A percentile compares a stretch with the other conserved stretches of the same genome.
phyloP scores from a whole-genome alignment of 257 asterid species.

The Nicotiana benthamiana region DNA sequence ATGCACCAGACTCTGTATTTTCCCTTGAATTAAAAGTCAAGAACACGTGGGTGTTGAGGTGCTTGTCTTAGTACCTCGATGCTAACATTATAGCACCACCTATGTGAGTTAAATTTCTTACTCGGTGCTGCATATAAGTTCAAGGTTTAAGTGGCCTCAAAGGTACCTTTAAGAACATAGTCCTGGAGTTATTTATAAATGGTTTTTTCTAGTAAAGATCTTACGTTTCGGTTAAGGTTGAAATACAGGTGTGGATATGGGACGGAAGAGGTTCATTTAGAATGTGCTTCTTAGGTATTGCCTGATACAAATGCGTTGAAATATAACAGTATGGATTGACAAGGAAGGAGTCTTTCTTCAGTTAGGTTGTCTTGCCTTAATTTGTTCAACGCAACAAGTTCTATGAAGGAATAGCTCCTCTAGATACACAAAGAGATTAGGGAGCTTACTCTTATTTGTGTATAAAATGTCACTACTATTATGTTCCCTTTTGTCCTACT shows the following conservation, averaged over 20 bases:
- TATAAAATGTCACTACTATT: not conserved
- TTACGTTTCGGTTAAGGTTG: not conserved
- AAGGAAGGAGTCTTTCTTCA: not conserved
- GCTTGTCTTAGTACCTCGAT: not conserved
- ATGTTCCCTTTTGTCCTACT: not conserved
- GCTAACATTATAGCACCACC: not conserved
- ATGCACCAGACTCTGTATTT: no score
- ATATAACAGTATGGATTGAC: not conserved
- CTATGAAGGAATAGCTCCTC: not conserved
- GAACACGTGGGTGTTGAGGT: not conserved
- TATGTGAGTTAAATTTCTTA: not conserved
- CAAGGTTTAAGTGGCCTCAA: not conserved
- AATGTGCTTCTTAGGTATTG: not conserved
- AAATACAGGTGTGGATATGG: not conserved
- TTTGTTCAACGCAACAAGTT: not conserved
- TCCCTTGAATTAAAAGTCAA: no score
- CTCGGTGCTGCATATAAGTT: not conserved
- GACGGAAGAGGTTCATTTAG: not conserved
- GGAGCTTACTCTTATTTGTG: not conserved
- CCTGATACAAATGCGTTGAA: not conserved
- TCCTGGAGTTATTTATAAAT: not conserved
- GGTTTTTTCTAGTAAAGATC: not conserved
- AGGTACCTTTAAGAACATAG: not conserved
- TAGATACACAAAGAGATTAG: not conserved
- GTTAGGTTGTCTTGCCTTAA: not conserved